phyloP scores from a whole-genome alignment of 768 basidiomycete species.

The Lentinus tigrinus region DNA sequence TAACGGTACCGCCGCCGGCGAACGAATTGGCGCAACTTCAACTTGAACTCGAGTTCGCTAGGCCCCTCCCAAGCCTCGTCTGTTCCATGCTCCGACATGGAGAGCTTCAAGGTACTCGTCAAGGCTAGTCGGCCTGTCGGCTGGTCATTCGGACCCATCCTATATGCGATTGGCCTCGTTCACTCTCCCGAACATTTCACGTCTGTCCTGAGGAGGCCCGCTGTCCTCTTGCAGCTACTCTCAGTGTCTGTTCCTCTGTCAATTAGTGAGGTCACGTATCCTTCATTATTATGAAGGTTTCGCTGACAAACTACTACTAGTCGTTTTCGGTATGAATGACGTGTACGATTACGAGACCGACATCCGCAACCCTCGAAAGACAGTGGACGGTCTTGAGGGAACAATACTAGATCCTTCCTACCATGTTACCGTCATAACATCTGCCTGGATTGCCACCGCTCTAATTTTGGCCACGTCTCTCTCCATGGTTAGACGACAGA shows the following conservation, averaged over 20 bases:
- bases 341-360: conserved; percentile 12
- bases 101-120: neutral
- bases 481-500: neutral
- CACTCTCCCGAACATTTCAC: neutral
- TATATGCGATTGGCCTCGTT: conserved; percentile 5
- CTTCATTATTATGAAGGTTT: neutral
- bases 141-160: conserved; percentile 11
- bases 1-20: no score
- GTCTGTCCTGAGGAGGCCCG: neutral
- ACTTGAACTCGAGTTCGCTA: no score
- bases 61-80: no score
- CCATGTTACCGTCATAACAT: neutral
- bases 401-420: conserved; percentile 2
- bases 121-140: conserved; percentile 3
- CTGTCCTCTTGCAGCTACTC: neutral
- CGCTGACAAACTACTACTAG: neutral
- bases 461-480: neutral
- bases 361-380: conserved; percentile 9
- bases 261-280: neutral
- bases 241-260: conserved; percentile 8
- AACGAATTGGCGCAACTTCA: no score
- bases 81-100: neutral
- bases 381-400: conserved; percentile 7
- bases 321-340: conserved; percentile 13
- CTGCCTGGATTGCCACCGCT: neutral